phyloP scores from a whole-genome alignment of 2,329 filamentous ascomycete genomes.

The Graphiopsis chlorocephala region DNA sequence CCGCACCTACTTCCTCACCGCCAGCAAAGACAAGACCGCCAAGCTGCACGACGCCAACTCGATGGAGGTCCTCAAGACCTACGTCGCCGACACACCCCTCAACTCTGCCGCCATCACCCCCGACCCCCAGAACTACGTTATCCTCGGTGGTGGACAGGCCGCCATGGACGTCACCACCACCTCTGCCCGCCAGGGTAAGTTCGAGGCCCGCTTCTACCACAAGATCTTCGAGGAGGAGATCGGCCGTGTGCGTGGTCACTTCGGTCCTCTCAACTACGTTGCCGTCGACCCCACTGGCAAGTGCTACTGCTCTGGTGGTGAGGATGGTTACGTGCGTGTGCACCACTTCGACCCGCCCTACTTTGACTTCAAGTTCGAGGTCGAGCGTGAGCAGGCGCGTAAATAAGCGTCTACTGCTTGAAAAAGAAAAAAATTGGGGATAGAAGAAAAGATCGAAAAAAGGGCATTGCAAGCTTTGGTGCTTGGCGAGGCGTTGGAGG shows the following conservation, averaged over 20 bases:
- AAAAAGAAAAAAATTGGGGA: not conserved
- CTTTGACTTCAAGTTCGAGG: conserved; percentile 98
- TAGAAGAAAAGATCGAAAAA: conserved; percentile 13
- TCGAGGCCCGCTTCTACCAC: conserved; percentile 99
- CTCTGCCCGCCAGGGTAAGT: conserved; percentile 91
- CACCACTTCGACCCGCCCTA: conserved; percentile 99
- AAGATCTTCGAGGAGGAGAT: conserved; percentile 99
- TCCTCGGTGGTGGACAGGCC: conserved; percentile 95
- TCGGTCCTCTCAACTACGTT: conserved; percentile 94
- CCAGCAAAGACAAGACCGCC: conserved; percentile 95
- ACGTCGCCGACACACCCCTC: conserved; percentile 85
- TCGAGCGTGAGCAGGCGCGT: conserved; percentile 70
- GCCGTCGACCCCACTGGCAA: conserved; percentile 88
- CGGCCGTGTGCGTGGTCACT: conserved; percentile 93
- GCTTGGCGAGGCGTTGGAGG: conserved; percentile 17
- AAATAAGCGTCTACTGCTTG: conserved; percentile 15
- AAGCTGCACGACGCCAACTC: conserved; percentile 87
- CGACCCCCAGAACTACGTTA: conserved; percentile 98
- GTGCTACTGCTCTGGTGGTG: conserved; percentile 90
- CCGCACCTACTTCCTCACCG: conserved; percentile 96
- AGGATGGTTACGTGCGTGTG: conserved; percentile 97
- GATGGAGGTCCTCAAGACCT: conserved; percentile 90
- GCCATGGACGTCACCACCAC: conserved; percentile 99
- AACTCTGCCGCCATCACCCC: conserved; percentile 93
- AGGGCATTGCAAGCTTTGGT: conserved; percentile 24